Evolutionary conservation across 108 stramenopile genomes (phyloP).

Genomic region (Discostella pseudostelligera): DNA sequence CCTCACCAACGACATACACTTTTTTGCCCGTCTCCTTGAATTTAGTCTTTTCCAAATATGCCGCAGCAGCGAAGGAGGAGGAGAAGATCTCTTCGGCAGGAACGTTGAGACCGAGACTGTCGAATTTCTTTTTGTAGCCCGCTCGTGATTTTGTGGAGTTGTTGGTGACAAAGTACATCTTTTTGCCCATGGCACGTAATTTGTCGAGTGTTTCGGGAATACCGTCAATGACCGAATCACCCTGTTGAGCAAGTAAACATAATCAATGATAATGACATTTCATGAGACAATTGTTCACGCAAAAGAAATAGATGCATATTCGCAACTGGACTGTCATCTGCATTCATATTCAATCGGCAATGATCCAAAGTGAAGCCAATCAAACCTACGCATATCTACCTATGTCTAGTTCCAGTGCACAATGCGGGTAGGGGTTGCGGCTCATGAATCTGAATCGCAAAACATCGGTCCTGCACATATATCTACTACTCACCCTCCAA

Average conservation of each 20-base stretch:
- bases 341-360: neutral
- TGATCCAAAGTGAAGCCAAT: too few relatives aligned
- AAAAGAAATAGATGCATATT: too few relatives aligned
- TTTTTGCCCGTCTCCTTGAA: slow-evolving; percentile 95
- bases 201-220: slow-evolving; percentile 90
- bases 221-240: slow-evolving; percentile 90
- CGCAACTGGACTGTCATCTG: too few relatives aligned
- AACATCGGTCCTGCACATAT: too few relatives aligned
- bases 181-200: slow-evolving; percentile 86
- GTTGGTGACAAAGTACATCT: slow-evolving; percentile 98
- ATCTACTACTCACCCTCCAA: slow-evolving; percentile 66
- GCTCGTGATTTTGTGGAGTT: slow-evolving; percentile 94
- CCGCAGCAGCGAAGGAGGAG: slow-evolving; percentile 94
- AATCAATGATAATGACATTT: neutral
- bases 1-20: slow-evolving; percentile 94
- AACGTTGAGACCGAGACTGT: slow-evolving; percentile 81
- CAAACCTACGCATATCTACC: too few relatives aligned
- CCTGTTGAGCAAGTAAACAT: slow-evolving; percentile 38
- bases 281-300: neutral
- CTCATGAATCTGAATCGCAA: too few relatives aligned
- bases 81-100: slow-evolving; percentile 95
- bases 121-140: slow-evolving; percentile 95
- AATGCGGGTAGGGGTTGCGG: too few relatives aligned
- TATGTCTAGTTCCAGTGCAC: too few relatives aligned
- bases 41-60: slow-evolving; percentile 96